Evolutionary conservation across 2,329 filamentous ascomycete species (phyloP), one percentile per base, ranked within the genome.

Genomic region (Biscogniauxia mediterranea): DNA sequence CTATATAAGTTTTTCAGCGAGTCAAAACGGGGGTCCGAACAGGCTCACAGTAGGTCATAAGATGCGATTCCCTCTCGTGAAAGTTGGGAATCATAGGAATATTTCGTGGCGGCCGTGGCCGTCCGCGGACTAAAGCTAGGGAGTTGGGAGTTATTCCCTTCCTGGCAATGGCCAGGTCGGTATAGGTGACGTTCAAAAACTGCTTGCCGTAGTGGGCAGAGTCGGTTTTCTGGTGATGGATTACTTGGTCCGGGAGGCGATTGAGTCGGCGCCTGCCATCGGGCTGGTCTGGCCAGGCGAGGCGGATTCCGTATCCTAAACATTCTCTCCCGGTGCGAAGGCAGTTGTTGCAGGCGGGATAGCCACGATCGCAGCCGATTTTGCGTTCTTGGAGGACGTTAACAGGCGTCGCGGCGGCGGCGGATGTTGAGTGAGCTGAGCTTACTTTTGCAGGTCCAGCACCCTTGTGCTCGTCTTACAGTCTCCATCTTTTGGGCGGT

Each of bases 211-310:
- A 75, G 61, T 74, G 63, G 50, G 66, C 59, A 1, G 69, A 66
- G n/a, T 68, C 64, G 54, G 66, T 65, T 52, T 67, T 63, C 50
- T 72, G 70, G 28, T 66, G 61, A 58, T 72, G 68, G 51, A 68
- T 68, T 60, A 72, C 72, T 57, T 73, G 70, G 63, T 74, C 74
- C 21, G 71, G 72, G 52, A 71, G 65, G 52, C 64, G 70, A 58
- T 54, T 69, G 55, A 68, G 60, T 64, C 72, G 67, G 52, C 79
- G 75, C 50, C 79, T 72, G 9, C 80, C 79, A 62, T 81, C 79
- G n/a, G 74, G 72, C 58, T 77, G 76, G 63, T 81, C 79, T 8
- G 80, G 79, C 80, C 80, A 82, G 5, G 76, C 73, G 4, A 82
- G 76, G 50, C 79, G 78, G 49, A 81, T 68, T 4, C 75, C 77